Base-by-base conservation (phyloP, 176 grass and related monocot genomes). In the Pontederia crassipes region DNA sequence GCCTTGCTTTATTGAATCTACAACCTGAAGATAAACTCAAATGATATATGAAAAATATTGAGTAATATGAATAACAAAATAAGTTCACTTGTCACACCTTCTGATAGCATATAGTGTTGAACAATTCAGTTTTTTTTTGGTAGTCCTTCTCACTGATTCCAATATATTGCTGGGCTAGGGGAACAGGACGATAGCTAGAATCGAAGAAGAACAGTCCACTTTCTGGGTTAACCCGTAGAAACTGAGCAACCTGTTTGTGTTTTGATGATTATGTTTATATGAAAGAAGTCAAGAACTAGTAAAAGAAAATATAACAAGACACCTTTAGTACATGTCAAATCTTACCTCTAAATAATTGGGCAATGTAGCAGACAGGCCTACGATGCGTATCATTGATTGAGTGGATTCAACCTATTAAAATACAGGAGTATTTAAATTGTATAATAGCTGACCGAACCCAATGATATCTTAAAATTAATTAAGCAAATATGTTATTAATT, bases 351-450 rank as follows among this genome's bases (percentile, higher is more conserved):
- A 59, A 70, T 96, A 96, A 72, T 89, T 96, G 62, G 92, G 92
- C 62, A 96, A 80, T 58, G 92, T 96, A 72, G 86, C 86, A 73
- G 92, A 90, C 59, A 96, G 78, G 48, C 91, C 91, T 70, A 96
- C 92, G 73, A 96, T 96, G n/a, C 81, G 83, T 58, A 96, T 90
- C 92, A 96, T 96, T 46, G 92, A 90, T 88, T 96, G 86, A 51
- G 83, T 87, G 13, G 92, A 96, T 78, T 96, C 92, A 74, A 90
- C 92, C 92, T 90, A 81, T 79, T 45, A 84, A 46, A 78, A 78
- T 61, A 61, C 55, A 55, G 61, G 27, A 65, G 75, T 53, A 63
- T 59, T 69, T 62, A 68, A 71, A 14, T n/a, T 8, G 16, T n/a
- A 29, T 28, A 59, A 59, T 8, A 40, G 32, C 32, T 40, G 32